Conservation (phyloP, 768 basidiomycete genomes). For the Rhodotorula babjevae region DNA sequence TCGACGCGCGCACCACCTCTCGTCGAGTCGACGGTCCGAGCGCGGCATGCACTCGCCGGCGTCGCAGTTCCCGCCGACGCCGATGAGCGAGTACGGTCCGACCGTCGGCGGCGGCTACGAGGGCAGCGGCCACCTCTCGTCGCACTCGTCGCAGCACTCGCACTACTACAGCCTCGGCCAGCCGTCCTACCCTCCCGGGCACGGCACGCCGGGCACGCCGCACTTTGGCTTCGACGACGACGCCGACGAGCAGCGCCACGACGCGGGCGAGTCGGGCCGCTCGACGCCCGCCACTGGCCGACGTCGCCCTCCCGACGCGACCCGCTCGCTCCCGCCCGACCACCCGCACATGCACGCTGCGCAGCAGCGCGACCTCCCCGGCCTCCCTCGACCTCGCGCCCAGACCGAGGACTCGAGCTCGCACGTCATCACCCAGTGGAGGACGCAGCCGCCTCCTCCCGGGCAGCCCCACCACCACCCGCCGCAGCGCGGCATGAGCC, state of each 20-base stretch:
- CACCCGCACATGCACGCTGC: neutral
- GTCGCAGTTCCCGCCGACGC: constrained; percentile 37
- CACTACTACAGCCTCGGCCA: constrained; percentile 15
- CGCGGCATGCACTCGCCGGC: constrained; percentile 25
- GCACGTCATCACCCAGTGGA: constrained; percentile 47
- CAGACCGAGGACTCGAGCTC: constrained; percentile 67
- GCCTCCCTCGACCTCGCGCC: constrained; percentile 56
- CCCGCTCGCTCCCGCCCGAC: constrained; percentile 21
- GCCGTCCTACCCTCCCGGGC: constrained; percentile 20
- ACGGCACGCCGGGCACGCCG: neutral
- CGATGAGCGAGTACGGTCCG: constrained; percentile 39
- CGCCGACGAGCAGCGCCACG: constrained; percentile 52
- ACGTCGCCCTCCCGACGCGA: constrained; percentile 46
- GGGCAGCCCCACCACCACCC: constrained; percentile 2
- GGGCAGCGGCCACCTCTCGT: neutral
- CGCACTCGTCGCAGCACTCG: neutral
- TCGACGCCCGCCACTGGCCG: constrained; percentile 67
- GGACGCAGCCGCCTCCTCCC: constrained; percentile 20
- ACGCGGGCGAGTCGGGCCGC: constrained; percentile 55
- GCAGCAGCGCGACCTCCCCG: neutral
- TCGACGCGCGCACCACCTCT: constrained; percentile 35
- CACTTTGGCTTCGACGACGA: constrained; percentile 59
- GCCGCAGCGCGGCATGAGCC: neutral
- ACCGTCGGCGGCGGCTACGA: constrained; percentile 15
- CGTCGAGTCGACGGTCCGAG: constrained; percentile 31